phyloP scores from a whole-genome alignment of 192 early-diverging fungal species.

The Radiomyces spectabilis region DNA sequence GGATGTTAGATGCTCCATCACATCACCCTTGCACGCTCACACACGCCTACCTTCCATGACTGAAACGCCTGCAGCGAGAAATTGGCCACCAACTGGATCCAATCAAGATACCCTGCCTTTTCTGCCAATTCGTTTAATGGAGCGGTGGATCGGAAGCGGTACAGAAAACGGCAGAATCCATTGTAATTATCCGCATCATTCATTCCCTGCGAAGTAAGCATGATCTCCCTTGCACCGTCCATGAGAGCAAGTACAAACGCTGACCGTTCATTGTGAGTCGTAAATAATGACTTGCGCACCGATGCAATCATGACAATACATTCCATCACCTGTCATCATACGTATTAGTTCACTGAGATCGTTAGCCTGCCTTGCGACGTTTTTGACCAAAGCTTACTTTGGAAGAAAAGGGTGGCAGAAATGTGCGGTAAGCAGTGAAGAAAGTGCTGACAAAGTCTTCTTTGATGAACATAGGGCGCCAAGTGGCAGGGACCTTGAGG shows the following conservation, averaged over 20 bases:
- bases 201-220: conserved; percentile 50
- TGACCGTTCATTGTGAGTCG: conserved; percentile 51
- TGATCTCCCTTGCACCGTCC: conserved; percentile 57
- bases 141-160: conserved; percentile 73
- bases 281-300: conserved; percentile 82
- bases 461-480: conserved; percentile 72
- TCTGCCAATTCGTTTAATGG: conserved; percentile 73
- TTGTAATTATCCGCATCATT: conserved; percentile 75
- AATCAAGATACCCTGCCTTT: conserved; percentile 53
- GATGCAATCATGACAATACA: conserved; percentile 71
- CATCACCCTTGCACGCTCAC: neutral
- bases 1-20: neutral
- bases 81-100: conserved; percentile 51
- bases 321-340: conserved; percentile 46
- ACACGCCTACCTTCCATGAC: conserved; percentile 52
- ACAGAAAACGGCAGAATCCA: conserved; percentile 74
- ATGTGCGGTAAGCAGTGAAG: conserved; percentile 59
- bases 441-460: conserved; percentile 61
- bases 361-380: neutral
- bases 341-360: neutral
- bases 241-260: conserved; percentile 62
- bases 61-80: conserved; percentile 60
- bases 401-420: conserved; percentile 43
- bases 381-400: conserved; percentile 29
- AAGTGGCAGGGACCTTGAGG: conserved; percentile 71